phyloP scores from a whole-genome alignment of 371 early-diverging fungal species.

The Zychaea mexicana region DNA sequence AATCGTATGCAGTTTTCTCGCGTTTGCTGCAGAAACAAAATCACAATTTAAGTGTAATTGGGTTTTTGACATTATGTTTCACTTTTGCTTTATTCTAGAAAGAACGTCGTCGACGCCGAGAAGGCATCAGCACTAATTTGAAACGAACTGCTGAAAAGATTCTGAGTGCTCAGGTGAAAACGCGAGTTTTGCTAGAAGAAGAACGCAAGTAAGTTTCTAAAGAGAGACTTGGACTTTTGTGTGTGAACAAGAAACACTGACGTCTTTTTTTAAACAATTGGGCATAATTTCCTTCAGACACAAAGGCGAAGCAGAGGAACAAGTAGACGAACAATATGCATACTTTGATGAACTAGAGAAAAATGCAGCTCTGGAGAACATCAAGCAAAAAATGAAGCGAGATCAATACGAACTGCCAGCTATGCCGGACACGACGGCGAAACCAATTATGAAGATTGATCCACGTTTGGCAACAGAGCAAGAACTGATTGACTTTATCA shows the following conservation, averaged over 20 bases:
- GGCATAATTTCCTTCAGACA: constrained; percentile 1
- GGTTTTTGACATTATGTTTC: background rate
- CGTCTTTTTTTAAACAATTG: background rate
- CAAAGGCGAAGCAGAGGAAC: constrained; percentile 20
- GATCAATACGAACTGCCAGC: constrained; percentile 81
- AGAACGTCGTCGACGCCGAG: constrained; percentile 56
- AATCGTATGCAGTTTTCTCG: constrained; percentile 52
- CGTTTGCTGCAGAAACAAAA: background rate
- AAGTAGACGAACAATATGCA: constrained; percentile 31
- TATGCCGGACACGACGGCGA: background rate
- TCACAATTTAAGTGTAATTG: too few relatives aligned
- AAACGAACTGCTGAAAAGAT: constrained; percentile 85
- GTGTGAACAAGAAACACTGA: background rate
- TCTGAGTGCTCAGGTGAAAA: constrained; percentile 75
- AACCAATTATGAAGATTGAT: constrained; percentile 38
- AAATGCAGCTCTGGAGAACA: constrained; percentile 26
- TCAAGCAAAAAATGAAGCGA: constrained; percentile 46
- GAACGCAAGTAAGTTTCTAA: constrained; percentile 39
- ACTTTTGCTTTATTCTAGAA: constrained; percentile 31
- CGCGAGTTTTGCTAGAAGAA: constrained; percentile 57
- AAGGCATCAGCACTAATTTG: constrained; percentile 54
- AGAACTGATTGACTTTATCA: constrained; percentile 64
- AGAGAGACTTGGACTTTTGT: background rate
- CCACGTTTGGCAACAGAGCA: constrained; percentile 66
- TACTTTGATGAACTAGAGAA: constrained; percentile 40